phyloP scores from a whole-genome alignment of 306 rosid genomes.

The Lablab purpureus region DNA sequence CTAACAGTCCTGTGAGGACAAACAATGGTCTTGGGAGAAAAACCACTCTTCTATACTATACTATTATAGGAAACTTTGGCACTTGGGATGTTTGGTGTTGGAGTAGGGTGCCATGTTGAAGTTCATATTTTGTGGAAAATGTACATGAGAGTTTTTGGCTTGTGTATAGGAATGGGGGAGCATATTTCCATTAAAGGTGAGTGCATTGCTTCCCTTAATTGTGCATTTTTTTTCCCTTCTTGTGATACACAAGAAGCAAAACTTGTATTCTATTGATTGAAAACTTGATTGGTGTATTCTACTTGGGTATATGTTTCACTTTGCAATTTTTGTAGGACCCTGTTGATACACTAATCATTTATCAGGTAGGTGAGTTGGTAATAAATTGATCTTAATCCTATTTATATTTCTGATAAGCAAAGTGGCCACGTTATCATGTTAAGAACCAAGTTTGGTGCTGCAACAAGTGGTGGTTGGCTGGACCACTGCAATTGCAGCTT shows the following conservation, averaged over 20 bases:
- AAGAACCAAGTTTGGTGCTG: background rate
- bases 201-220: constrained; percentile 17
- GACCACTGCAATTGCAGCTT: background rate
- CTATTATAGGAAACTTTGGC: constrained; percentile 33
- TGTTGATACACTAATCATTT: background rate
- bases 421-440: background rate
- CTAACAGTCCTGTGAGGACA: background rate
- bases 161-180: constrained; percentile 44
- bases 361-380: background rate
- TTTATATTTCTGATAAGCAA: background rate
- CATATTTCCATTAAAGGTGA: constrained; percentile 5
- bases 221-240: constrained; percentile 19
- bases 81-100: constrained; percentile 36
- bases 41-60: constrained; percentile 23
- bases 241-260: background rate
- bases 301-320: background rate
- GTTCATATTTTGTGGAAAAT: constrained; percentile 48
- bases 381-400: background rate
- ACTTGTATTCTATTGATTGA: constrained; percentile 35
- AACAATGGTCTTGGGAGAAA: constrained; percentile 18
- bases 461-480: background rate
- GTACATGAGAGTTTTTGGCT: constrained; percentile 48
- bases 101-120: constrained; percentile 30
- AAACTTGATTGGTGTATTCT: constrained; percentile 32
- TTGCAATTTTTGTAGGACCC: background rate